Conservation (phyloP, 2,329 filamentous ascomycete genomes). For the Rhynchosporium agropyri region DNA sequence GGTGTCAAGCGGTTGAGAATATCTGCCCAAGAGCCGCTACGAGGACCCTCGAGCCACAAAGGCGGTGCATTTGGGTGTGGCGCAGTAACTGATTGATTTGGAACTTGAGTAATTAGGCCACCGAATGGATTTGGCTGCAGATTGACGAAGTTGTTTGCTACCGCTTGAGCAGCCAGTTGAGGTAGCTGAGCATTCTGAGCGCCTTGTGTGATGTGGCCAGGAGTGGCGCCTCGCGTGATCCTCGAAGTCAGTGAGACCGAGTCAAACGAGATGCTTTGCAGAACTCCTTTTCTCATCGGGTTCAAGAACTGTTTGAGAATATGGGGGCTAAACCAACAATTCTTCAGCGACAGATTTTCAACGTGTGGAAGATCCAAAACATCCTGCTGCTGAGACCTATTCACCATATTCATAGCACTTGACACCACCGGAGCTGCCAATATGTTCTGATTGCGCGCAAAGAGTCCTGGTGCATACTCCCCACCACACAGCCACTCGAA, state of each 20-base stretch:
- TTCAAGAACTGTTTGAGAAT: conserved; percentile 56
- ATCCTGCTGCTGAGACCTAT: conserved; percentile 28
- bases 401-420: conserved; percentile 42
- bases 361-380: conserved; percentile 59
- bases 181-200: conserved; percentile 18
- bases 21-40: conserved; percentile 52
- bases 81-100: conserved; percentile 10
- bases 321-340: conserved; percentile 68
- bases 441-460: conserved; percentile 63
- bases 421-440: conserved; percentile 59
- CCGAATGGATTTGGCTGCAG: conserved; percentile 1
- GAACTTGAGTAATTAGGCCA: conserved; percentile 1
- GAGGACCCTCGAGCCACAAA: conserved; percentile 44
- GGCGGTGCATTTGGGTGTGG: conserved; percentile 23
- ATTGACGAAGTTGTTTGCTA: conserved; percentile 17
- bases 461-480: conserved; percentile 64
- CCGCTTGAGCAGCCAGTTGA: conserved; percentile 10
- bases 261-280: conserved; percentile 61
- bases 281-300: conserved; percentile 48
- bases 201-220: conserved; percentile 24
- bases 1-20: conserved; percentile 55
- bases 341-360: conserved; percentile 62
- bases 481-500: conserved; percentile 71
- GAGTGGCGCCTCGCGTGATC: conserved; percentile 37
- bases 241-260: conserved; percentile 65